These are phyloP conservation scores for Cytidiella melzeri DNA, from an alignment of 768 basidiomycete genomes.

Conservation along the genomic window DNA sequence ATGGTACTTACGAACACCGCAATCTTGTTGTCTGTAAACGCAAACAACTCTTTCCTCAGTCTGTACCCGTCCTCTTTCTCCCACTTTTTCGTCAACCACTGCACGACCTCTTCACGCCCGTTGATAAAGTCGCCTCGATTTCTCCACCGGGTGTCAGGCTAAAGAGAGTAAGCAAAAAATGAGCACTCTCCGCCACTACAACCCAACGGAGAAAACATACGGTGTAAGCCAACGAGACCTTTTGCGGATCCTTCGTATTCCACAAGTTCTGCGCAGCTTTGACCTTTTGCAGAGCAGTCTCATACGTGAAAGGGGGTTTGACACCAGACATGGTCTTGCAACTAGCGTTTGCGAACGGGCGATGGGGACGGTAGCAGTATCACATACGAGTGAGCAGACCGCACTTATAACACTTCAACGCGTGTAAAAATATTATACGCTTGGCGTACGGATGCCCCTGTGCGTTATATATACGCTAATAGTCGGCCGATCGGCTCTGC, in stretches of 20 bases:
- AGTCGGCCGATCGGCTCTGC: no score
- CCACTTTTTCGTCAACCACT: constrained; percentile 49
- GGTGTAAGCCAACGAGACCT: constrained; percentile 44
- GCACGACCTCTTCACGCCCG: constrained; percentile 38
- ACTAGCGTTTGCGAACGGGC: no score
- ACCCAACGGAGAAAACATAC: constrained; percentile 14
- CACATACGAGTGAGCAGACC: neutral
- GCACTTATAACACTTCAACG: no score
- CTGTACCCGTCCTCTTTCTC: constrained; percentile 42
- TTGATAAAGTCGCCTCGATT: constrained; percentile 46
- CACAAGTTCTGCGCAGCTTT: constrained; percentile 46
- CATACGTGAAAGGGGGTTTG: constrained; percentile 26
- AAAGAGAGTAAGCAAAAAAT: neutral
- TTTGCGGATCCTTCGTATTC: constrained; percentile 35
- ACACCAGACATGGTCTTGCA: constrained; percentile 14
- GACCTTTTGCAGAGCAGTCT: constrained; percentile 36
- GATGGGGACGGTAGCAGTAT: neutral
- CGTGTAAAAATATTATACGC: no score
- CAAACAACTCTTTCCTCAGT: constrained; percentile 48
- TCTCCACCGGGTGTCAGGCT: constrained; percentile 44
- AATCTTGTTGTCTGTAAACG: constrained; percentile 48
- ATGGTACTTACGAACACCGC: constrained; percentile 39
- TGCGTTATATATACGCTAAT: no score
- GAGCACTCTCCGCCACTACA: no score
- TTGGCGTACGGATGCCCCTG: no score